phyloP scores from a whole-genome alignment of 1,139 yeast genomes.

The Suhomyces chickasaworum region DNA sequence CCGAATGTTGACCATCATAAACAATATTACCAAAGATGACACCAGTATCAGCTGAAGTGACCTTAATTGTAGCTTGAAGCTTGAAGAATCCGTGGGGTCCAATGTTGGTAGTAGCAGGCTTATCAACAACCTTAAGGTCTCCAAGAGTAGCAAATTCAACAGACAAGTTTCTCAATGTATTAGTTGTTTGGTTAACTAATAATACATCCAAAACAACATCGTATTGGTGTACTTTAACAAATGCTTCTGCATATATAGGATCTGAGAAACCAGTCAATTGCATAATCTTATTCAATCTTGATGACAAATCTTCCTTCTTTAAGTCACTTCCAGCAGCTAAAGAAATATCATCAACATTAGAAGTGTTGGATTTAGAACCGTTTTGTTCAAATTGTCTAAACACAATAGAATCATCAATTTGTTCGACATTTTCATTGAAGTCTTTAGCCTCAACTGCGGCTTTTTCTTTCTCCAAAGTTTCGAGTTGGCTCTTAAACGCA shows the following conservation, averaged over 20 bases:
- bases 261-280: conserved; percentile 97
- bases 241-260: conserved; percentile 97
- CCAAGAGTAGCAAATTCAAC: conserved; percentile 97
- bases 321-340: conserved; percentile 48
- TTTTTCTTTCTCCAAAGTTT: conserved; percentile 55
- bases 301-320: conserved; percentile 61
- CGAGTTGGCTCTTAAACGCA: conserved; percentile 72
- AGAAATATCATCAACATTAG: conserved; percentile 53
- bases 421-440: conserved; percentile 69
- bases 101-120: conserved; percentile 88
- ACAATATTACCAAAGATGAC: conserved; percentile 94
- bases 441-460: conserved; percentile 61
- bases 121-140: conserved; percentile 91
- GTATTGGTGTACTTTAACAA: conserved; percentile 90
- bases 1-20: conserved; percentile 94
- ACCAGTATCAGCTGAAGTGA: conserved; percentile 89
- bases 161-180: conserved; percentile 85
- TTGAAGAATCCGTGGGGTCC: conserved; percentile 97
- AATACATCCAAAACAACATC: conserved; percentile 94
- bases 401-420: conserved; percentile 76
- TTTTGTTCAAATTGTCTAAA: conserved; percentile 80
- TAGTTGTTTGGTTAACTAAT: conserved; percentile 90
- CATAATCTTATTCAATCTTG: conserved; percentile 83
- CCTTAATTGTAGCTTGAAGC: conserved; percentile 86
- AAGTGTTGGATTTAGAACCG: conserved; percentile 24